Evolutionary conservation across 768 basidiomycete species (phyloP).

Genomic region (Macrolepiota dolichaula): DNA sequence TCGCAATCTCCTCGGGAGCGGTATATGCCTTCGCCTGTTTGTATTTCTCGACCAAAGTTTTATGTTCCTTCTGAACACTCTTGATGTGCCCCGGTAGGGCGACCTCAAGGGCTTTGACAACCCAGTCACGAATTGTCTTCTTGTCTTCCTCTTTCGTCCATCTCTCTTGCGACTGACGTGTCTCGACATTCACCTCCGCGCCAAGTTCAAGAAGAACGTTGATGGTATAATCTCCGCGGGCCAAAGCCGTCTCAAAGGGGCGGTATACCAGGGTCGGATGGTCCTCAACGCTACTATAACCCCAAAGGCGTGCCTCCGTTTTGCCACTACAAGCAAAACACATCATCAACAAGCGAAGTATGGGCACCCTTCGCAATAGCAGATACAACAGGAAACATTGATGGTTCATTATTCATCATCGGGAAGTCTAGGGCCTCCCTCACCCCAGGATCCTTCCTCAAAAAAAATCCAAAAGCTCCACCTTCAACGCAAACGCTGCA

Average conservation of each 20-base stretch:
- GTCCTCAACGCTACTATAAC: constrained; percentile 20
- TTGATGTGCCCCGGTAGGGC: background rate
- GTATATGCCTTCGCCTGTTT: background rate
- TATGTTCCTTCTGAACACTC: background rate
- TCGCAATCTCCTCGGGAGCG: background rate
- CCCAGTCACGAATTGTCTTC: background rate
- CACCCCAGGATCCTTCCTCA: constrained; percentile 40
- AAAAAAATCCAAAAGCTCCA: constrained; percentile 37
- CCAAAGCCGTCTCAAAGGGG: constrained; percentile 38
- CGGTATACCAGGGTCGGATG: constrained; percentile 23
- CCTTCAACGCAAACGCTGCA: constrained; percentile 30
- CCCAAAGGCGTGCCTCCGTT: constrained; percentile 15
- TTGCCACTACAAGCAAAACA: constrained; percentile 14
- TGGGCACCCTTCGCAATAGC: constrained; percentile 32
- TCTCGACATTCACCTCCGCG: constrained; percentile 29
- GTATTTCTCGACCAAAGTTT: background rate
- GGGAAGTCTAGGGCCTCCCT: constrained; percentile 37
- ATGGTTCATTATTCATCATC: constrained; percentile 19
- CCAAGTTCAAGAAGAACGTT: constrained; percentile 36
- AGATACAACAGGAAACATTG: constrained; percentile 33
- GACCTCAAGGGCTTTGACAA: background rate
- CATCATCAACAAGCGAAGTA: constrained; percentile 18
- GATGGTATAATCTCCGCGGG: constrained; percentile 30
- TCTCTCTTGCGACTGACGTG: constrained; percentile 20
- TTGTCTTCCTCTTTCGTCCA: constrained; percentile 16